Base-by-base conservation (phyloP, 176 grass and related monocot genomes). In the Aegilops tauschii region DNA sequence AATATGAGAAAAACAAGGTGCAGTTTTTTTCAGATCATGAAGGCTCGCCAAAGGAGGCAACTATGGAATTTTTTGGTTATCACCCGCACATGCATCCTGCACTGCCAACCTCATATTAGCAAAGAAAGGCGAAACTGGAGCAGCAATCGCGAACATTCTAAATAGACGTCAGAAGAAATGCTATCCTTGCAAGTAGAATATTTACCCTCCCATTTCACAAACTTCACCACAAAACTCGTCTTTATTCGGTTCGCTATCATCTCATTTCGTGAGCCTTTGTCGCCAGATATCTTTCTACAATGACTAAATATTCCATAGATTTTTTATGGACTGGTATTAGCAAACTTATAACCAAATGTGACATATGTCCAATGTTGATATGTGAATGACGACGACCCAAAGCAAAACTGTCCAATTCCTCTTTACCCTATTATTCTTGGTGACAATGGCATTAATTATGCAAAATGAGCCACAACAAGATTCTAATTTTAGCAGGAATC, bases 231-330 rank as follows among this genome's bases (percentile, higher is more conserved):
- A 47, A 47, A 47, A 47, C 44, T 47, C 12, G 12, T 47, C 44
- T 47, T 50, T 80, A 37, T 9, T 86, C 12, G 5, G 17, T 7
- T 32, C 34, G 8, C 36, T 30, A 3, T 6, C 23, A 36, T 31
- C 67, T 79, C 21, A 54, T 30, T 31, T 82, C 61, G 14, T 64
- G 42, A 58, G 20, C 45, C 68, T 54, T 16, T 73, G 35, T 81
- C 70, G 44, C 11, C 47, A 65, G 37, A 62, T 40, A 47, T 23
- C 14, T 14, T 79, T 32, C 63, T 76, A 30, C 58, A 7, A 78
- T 52, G 64, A 47, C 83, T 83, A 74, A 86, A 92, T 79, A 86
- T 79, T 54, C 86, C 90, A 79, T 78, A 92, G 40, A 27, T 89
- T 86, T 85, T 92, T 66, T 27, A 58, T 25, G 8, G 27, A 37